Evolutionary conservation across 306 rosid species (phyloP), one percentile per base, ranked within the genome.

Genomic region (Fragaria iinumae): DNA sequence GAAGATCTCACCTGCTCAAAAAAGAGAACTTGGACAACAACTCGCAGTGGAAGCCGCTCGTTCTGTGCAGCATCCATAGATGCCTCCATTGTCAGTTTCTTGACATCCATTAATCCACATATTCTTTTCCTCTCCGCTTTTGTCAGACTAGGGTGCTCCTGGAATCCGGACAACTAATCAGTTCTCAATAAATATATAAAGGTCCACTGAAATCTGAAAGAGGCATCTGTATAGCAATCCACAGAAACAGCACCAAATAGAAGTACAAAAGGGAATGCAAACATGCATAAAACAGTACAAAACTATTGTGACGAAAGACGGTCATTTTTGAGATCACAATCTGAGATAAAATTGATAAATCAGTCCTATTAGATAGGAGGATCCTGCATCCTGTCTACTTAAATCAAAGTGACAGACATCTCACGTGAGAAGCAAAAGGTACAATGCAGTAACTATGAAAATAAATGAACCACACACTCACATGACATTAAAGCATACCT

Each of bases 41-140:
- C 91, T 68, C 99, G 87, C 66, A 96, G 94, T 6, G 99, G 99
- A 56, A 96, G 99, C 5, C 87, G 90, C 62, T 96, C 98, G 5
- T 93, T 96, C 78, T 96, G 97, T 2, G 97, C 99, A 3, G 98
- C 99, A 2, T 96, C 96, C 87, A 81, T 87, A 0, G 98, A 91
- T 1, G 93, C 91, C 8, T 89, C 90, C 17, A 75, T 10, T 27
- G 93, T 74, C 81, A 96, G 82, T 80, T 90, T 96, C 97, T 82
- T 96, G 55, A 91, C 96, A 56, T 96, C 93, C 86, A 96, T 83
- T 17, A 89, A 78, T 21, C 91, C 89, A 73, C 98, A 89, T 47
- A 93, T 69, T 69, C 73, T 83, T 86, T 90, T 96, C 89, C 73
- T 96, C 57, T 96, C 98, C 41, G 88, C 84, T 87, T 96, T 96